Evolutionary conservation across 139 green algal genomes (phyloP).

Genomic region (Micromonas commoda): DNA sequence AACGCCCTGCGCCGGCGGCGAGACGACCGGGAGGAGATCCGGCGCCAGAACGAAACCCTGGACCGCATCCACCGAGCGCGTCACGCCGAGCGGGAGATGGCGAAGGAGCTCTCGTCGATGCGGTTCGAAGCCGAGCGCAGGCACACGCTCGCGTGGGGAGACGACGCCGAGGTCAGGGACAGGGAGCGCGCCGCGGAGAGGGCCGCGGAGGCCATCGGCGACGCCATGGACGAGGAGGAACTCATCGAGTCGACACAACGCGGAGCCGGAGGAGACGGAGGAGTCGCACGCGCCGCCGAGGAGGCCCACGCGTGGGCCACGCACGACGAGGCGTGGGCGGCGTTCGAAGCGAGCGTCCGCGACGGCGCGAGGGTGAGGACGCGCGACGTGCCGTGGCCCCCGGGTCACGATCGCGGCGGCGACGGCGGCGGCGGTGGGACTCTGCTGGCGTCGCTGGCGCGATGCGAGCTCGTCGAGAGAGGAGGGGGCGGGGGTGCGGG

Average conservation of each 20-base stretch:
- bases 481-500: background rate
- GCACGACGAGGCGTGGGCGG: background rate
- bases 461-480: too few species aligned
- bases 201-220: slow-evolving; percentile 1
- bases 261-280: background rate
- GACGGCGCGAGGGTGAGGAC: background rate
- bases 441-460: too few species aligned
- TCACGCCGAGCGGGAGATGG: too few species aligned
- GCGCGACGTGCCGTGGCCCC: slow-evolving; percentile 3
- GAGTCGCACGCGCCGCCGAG: background rate
- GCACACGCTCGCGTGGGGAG: background rate
- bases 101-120: too few species aligned
- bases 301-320: background rate
- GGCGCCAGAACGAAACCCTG: too few species aligned
- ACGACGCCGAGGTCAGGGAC: background rate
- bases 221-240: background rate
- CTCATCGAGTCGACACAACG: background rate
- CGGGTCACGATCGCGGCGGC: background rate
- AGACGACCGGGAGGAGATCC: too few species aligned
- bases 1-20: too few species aligned
- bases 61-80: too few species aligned
- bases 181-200: background rate
- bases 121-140: background rate
- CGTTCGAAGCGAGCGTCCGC: background rate
- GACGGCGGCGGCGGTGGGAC: too few species aligned